Conservation (phyloP, 495 filamentous ascomycete genomes). For the Lentithecium fluviatile region DNA sequence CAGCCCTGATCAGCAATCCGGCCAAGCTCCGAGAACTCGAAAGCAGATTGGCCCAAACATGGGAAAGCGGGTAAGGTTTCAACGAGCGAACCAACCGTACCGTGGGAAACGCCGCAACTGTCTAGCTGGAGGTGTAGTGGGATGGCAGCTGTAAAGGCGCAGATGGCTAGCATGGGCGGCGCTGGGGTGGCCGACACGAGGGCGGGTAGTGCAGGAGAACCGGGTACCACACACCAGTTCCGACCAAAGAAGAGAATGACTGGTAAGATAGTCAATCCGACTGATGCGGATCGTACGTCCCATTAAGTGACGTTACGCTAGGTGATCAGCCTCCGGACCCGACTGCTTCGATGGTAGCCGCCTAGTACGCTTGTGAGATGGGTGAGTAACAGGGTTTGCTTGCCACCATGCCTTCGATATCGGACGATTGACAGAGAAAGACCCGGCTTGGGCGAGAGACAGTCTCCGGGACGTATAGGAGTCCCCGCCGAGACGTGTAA, state of each 20-base stretch:
- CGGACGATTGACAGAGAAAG: neutral
- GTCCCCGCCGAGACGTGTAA: too few relatives aligned
- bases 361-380: conserved; percentile 11
- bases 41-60: neutral
- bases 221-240: conserved; percentile 15
- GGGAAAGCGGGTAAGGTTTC: neutral
- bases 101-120: neutral
- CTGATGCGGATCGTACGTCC: conserved; percentile 12
- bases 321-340: conserved; percentile 22
- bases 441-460: neutral
- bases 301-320: conserved; percentile 34
- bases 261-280: conserved; percentile 19
- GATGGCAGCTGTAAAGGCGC: conserved; percentile 20
- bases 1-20: conserved; percentile 26
- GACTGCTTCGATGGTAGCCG: conserved; percentile 11
- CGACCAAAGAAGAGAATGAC: conserved; percentile 22
- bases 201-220: conserved; percentile 20
- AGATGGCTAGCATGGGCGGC: conserved; percentile 5
- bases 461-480: conserved; percentile 4
- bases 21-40: conserved; percentile 10
- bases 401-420: conserved; percentile 31
- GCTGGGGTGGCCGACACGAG: conserved; percentile 1
- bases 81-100: neutral
- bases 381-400: conserved; percentile 1
- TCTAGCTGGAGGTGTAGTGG: conserved; percentile 19